Base-by-base conservation (phyloP, 2,329 filamentous ascomycete species). In the Nemania bipapillata region DNA sequence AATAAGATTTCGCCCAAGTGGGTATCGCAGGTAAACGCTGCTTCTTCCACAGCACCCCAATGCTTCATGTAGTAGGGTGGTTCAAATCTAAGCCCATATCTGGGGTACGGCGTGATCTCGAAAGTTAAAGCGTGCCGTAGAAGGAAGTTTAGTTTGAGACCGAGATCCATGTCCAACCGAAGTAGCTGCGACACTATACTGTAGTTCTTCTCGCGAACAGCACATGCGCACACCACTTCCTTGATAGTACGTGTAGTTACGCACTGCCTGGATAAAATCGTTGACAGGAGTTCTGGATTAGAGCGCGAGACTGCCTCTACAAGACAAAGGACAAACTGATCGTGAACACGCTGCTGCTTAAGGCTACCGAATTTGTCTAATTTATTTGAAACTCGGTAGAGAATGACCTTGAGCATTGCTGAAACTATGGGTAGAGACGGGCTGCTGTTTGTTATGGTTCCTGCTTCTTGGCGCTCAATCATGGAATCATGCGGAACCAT, bases 301-400 rank as follows among this genome's bases (percentile, higher is more conserved):
- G 17, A 54, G 8, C 45, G 28, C 28, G 45, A 60, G 30, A 60
- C n/a, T 11, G 57, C 57, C 6, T 50, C 45, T 2, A 60, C 56
- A 30, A 60, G 28, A n/a, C 30, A 49, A n/a, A 60, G 55, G 1
- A 60, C 26, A 5, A 53, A 37, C n/a, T 35, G 15, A 22, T 54
- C 52, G 28, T 54, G 30, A 3, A n/a, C 7, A 4, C 12, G 50
- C 15, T n/a, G 28, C 4, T 22, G 26, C 4, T 35, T 15, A n/a
- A 12, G 8, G 17, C 1, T 9, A 9, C 5, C 1, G 32, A n/a
- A 28, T 8, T 26, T 30, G 30, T 28, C 45, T 20, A 52, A 9
- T 17, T n/a, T 59, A 37, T 67, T 67, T 35, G 65, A 63, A 1
- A 67, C 24, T 1, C 22, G 53, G 9, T 53, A 67, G 7, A 67